Evolutionary conservation across 1,139 yeast genomes (phyloP).

Genomic region (Geotrichum klebahnii): DNA sequence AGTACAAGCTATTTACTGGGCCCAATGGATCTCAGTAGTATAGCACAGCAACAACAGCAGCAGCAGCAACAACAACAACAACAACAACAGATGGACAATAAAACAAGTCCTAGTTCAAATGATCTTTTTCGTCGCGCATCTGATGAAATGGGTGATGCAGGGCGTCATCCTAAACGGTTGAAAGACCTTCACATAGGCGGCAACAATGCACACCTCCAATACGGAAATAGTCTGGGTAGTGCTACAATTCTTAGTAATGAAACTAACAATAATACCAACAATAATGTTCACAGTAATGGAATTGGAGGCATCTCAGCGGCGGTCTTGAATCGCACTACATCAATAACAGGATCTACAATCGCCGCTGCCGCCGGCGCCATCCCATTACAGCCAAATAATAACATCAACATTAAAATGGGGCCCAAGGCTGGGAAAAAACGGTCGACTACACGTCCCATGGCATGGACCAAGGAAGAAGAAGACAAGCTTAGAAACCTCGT

Average conservation of each 20-base stretch:
- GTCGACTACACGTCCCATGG: constrained; percentile 26
- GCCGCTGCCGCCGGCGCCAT: background rate
- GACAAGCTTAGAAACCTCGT: constrained; percentile 32
- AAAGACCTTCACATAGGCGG: background rate
- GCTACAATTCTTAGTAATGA: background rate
- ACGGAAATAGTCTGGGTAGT: too few species aligned
- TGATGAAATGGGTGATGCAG: background rate
- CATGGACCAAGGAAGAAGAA: constrained; percentile 33
- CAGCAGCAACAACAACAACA: constrained; percentile 17
- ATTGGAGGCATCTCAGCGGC: too few species aligned
- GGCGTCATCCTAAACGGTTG: background rate
- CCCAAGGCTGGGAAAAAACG: constrained; percentile 9
- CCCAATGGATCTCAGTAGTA: background rate
- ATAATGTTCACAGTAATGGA: too few species aligned
- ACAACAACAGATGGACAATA: background rate
- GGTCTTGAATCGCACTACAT: too few species aligned
- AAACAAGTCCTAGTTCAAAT: background rate
- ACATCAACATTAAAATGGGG: too few species aligned
- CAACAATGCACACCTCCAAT: background rate
- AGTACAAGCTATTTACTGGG: constrained; percentile 3
- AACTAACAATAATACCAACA: background rate
- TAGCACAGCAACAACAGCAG: constrained; percentile 19
- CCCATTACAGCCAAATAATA: too few species aligned
- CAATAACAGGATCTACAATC: too few species aligned
- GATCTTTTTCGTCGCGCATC: background rate